Evolutionary conservation across 352 stramenopile species (phyloP).

Genomic region (Globisporangium takayamanum): DNA sequence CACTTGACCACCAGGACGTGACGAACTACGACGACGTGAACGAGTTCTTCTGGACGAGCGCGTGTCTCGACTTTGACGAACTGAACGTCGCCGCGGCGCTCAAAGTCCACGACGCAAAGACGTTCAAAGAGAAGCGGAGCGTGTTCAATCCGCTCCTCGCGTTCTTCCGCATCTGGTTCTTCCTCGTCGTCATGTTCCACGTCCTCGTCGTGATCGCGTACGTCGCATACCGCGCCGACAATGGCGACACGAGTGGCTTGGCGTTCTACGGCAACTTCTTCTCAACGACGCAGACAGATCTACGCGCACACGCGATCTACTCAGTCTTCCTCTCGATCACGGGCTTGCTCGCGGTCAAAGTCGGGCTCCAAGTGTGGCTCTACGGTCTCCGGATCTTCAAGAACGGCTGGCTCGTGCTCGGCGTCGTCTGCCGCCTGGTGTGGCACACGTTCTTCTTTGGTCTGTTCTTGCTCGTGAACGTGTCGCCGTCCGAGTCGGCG

Average conservation of each 20-base stretch:
- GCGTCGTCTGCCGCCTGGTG: conserved; percentile 55
- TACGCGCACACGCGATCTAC: conserved; percentile 65
- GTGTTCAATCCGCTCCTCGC: conserved; percentile 80
- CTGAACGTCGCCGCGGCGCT: conserved; percentile 59
- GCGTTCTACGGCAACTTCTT: conserved; percentile 67
- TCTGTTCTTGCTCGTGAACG: conserved; percentile 49
- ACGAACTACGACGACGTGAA: conserved; percentile 89
- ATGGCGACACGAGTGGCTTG: conserved; percentile 35
- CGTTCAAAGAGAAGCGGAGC: conserved; percentile 83
- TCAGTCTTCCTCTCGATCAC: conserved; percentile 61
- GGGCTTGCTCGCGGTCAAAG: conserved; percentile 52
- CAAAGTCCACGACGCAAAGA: conserved; percentile 65
- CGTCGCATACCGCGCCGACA: conserved; percentile 59
- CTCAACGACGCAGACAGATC: conserved; percentile 33
- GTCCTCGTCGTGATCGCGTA: conserved; percentile 59
- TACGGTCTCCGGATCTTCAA: conserved; percentile 61
- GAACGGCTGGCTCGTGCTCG: conserved; percentile 47
- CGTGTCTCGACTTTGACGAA: conserved; percentile 68
- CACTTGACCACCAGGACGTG: conserved; percentile 73
- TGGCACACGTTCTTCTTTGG: conserved; percentile 75
- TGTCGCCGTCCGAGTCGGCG: conserved; percentile 52
- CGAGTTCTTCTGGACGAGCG: conserved; percentile 79
- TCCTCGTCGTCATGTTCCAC: conserved; percentile 72
- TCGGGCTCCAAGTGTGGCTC: conserved; percentile 72
- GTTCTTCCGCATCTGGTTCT: conserved; percentile 83